A percentile compares a stretch with the other conserved stretches of the same genome.
Conservation (phyloP, 108 stramenopile genomes). For the Nannochloropsis oceanica region DNA sequence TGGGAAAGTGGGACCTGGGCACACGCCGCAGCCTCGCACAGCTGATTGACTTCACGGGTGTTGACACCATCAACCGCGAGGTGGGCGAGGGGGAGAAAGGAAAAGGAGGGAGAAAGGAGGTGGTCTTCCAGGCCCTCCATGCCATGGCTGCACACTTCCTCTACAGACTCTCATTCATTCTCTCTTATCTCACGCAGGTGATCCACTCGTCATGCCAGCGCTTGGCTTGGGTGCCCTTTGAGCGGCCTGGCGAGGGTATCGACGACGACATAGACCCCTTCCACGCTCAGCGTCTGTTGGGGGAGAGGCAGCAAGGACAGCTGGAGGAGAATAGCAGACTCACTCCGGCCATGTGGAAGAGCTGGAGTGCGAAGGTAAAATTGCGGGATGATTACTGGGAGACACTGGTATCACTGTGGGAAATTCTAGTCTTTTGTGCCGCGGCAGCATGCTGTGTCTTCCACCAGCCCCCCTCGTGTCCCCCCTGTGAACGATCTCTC, state of each 20-base stretch:
- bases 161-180: too few species aligned
- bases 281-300: not conserved
- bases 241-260: not conserved
- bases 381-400: too few species aligned
- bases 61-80: not conserved
- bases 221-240: not conserved
- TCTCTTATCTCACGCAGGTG: not conserved
- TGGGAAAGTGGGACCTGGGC: not conserved
- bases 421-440: not conserved
- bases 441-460: not conserved
- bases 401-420: not conserved
- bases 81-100: not conserved
- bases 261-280: not conserved
- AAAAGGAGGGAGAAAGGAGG: not conserved
- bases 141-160: not conserved
- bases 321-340: not conserved
- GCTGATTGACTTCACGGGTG: not conserved
- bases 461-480: not conserved
- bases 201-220: not conserved
- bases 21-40: not conserved
- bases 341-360: not conserved
- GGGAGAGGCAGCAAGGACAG: too few species aligned
- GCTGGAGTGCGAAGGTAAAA: not conserved
- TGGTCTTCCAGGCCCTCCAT: not conserved
- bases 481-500: not conserved